Base-by-base conservation (phyloP, 139 green algal species). In the Auxenochlorella pyrenoidosa region DNA sequence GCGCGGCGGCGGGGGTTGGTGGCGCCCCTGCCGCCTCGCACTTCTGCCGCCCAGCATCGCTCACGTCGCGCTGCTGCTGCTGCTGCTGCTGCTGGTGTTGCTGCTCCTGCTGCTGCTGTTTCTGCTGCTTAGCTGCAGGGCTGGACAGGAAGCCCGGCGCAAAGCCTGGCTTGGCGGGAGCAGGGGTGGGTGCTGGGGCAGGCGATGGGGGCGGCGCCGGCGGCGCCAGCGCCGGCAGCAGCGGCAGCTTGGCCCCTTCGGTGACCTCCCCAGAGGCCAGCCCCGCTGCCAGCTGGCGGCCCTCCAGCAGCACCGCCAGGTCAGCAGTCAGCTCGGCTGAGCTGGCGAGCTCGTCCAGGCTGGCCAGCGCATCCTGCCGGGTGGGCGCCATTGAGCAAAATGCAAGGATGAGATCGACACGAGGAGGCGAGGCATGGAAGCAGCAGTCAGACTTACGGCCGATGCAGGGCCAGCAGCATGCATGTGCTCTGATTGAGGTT, bases 351-450 rank as follows among this genome's bases (percentile, higher is more conserved):
- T 86, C n/a, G 24, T 82, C 47, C 80, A 89, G 82, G 43, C 79
- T 47, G 22, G 71, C 54, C 40, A 77, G 28, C 6, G 90, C 88
- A 43, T 93, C 88, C 89, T 89, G 80, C 71, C 38, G 21, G 44
- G 30, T 40, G 8, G 60, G 19, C 8, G 51, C 24, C n/a, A 71
- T 1, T 22, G 19, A 75, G 38, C 38, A 26, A 26, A 19, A 5
- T 54, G 47, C 47, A 54, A 6, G 47, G 47, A 10, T 10, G 47
- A 54, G 47, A 6, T 10, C 8, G 10, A 6, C 47, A 58, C 34
- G 59, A 54, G 38, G 59, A 28, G 21, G 22, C 43, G 12, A 30
- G n/a, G n/a, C n/a, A n/a, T n/a, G n/a, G n/a, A n/a, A n/a, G n/a
- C n/a, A n/a, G n/a, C n/a, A n/a, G n/a, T n/a, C n/a, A n/a, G n/a